Conservation (phyloP, 2,329 filamentous ascomycete species). For the Sporothrix brasiliensis region DNA sequence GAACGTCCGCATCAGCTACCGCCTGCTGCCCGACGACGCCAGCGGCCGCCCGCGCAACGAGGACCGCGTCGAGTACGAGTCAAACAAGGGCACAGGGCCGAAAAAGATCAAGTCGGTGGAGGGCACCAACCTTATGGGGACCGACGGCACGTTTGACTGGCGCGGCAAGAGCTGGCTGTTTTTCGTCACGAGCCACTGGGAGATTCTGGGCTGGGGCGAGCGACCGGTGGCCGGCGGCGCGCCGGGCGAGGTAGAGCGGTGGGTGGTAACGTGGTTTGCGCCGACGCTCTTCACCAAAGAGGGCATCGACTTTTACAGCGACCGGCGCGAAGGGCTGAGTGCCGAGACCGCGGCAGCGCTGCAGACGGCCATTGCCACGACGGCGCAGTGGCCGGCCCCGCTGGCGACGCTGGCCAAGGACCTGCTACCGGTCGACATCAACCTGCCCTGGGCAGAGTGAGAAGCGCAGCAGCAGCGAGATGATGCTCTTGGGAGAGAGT, state of each 20-base stretch:
- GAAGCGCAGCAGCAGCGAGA: too few species aligned
- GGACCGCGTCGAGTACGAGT: slow-evolving; percentile 73
- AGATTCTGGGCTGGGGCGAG: slow-evolving; percentile 76
- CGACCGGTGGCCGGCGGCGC: slow-evolving; percentile 45
- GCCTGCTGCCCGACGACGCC: slow-evolving; percentile 48
- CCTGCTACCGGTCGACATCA: slow-evolving; percentile 57
- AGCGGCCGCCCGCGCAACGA: slow-evolving; percentile 55
- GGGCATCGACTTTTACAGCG: slow-evolving; percentile 76
- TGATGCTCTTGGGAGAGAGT: neutral
- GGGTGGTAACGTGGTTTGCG: slow-evolving; percentile 83
- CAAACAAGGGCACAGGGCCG: slow-evolving; percentile 48
- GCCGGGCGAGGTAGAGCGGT: slow-evolving; percentile 53
- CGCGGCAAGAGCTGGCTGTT: slow-evolving; percentile 73
- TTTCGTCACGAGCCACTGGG: slow-evolving; percentile 76
- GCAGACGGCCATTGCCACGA: slow-evolving; percentile 43
- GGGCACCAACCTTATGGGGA: slow-evolving; percentile 61
- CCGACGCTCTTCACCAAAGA: slow-evolving; percentile 82
- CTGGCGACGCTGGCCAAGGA: slow-evolving; percentile 56
- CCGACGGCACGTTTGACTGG: slow-evolving; percentile 68
- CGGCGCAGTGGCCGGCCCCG: slow-evolving; percentile 48
- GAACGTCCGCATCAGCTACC: slow-evolving; percentile 81
- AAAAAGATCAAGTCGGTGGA: slow-evolving; percentile 60
- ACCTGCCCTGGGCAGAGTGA: slow-evolving; percentile 53
- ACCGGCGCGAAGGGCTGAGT: slow-evolving; percentile 62
- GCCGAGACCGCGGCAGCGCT: slow-evolving; percentile 49